These are phyloP conservation scores for Cinnamomum micranthum DNA, from an alignment of 164 flowering plant genomes.

Conservation along the genomic window DNA sequence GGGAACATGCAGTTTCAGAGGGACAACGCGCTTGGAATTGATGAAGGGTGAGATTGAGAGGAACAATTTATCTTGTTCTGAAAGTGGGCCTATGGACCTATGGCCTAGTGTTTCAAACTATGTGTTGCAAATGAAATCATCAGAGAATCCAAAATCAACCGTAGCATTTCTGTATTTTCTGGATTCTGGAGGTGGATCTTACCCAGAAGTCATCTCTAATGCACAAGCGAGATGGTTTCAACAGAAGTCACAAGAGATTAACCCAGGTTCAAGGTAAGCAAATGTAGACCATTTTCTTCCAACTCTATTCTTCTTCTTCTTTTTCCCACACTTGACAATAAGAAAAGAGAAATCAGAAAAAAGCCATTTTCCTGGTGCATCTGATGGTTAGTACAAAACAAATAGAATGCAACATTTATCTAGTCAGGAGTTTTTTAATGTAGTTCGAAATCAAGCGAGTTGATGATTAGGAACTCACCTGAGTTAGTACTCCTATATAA, in stretches of 20 bases:
- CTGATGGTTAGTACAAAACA: too few relatives aligned
- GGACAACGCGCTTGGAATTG: slow-evolving; percentile 61
- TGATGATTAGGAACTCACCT: too few relatives aligned
- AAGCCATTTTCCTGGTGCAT: too few relatives aligned
- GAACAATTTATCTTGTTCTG: slow-evolving; percentile 44
- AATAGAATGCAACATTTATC: too few relatives aligned
- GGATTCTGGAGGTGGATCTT: slow-evolving; percentile 94
- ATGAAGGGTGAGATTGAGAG: slow-evolving; percentile 49
- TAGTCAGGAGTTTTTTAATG: too few relatives aligned
- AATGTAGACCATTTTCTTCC: not conserved
- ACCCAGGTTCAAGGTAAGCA: slow-evolving; percentile 54
- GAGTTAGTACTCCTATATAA: too few relatives aligned
- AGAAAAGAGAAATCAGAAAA: too few relatives aligned
- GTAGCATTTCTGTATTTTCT: slow-evolving; percentile 63
- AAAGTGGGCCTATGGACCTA: slow-evolving; percentile 57
- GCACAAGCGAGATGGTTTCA: slow-evolving; percentile 81
- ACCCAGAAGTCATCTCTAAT: slow-evolving; percentile 75
- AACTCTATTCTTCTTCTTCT: too few relatives aligned
- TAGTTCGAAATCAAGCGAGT: too few relatives aligned
- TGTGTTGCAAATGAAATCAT: slow-evolving; percentile 51
- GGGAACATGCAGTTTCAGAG: slow-evolving; percentile 54
- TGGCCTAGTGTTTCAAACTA: slow-evolving; percentile 94
- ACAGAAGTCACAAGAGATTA: slow-evolving; percentile 46
- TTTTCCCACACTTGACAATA: too few relatives aligned
- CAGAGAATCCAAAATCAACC: slow-evolving; percentile 28